Percentiles rank a stretch among this genome's conserved stretches.
Evolutionary conservation across 192 early-diverging fungal genomes (phyloP).

Genomic region (Rhizophagus clarus): DNA sequence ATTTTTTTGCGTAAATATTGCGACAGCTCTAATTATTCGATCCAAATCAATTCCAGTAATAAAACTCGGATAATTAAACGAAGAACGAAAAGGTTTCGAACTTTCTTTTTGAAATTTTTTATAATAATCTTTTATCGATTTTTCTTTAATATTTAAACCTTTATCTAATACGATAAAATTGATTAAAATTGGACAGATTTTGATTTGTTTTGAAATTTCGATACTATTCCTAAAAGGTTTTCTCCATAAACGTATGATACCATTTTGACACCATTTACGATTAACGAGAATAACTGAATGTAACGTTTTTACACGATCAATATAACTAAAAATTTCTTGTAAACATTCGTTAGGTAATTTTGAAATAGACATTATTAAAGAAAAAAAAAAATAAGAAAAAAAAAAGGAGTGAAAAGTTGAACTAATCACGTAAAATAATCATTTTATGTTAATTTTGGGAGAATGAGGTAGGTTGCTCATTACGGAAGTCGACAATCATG

Average conservation of each 20-base stretch:
- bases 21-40: background rate
- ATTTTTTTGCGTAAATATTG: background rate
- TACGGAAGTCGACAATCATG: too few relatives aligned
- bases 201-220: background rate
- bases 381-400: background rate
- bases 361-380: background rate
- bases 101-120: background rate
- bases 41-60: background rate
- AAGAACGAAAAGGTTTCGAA: background rate
- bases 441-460: too few relatives aligned
- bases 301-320: background rate
- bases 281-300: slow-evolving; percentile 22
- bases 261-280: slow-evolving; percentile 10
- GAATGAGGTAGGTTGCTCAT: too few relatives aligned
- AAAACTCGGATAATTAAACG: slow-evolving; percentile 4
- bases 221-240: slow-evolving; percentile 19
- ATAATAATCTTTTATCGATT: background rate
- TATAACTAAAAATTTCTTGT: background rate
- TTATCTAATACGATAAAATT: background rate
- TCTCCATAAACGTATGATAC: background rate
- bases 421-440: too few relatives aligned
- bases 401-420: background rate
- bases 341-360: slow-evolving; percentile 18
- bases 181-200: background rate
- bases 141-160: background rate